Percentiles rank a stretch among this genome's conserved stretches.
Evolutionary conservation across 1,284 basidiomycete species (phyloP).

Genomic region (Rhizoctonia solani): DNA sequence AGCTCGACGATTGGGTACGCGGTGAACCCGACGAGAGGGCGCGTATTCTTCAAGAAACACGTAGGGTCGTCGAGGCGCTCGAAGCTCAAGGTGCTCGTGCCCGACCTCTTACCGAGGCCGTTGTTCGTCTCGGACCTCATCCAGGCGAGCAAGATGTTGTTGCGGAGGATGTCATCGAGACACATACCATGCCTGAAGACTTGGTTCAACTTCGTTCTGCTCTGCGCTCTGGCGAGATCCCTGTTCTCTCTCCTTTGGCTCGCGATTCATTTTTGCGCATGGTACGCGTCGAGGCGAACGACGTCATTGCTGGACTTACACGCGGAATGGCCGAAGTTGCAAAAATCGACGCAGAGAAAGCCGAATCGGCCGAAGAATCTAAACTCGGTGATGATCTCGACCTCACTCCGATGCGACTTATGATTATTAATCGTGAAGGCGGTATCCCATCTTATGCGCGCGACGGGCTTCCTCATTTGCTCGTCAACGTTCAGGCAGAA

Average conservation of each 20-base stretch:
- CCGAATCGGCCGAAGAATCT: not conserved
- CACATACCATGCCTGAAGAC: slow-evolving; percentile 75
- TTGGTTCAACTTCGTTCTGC: slow-evolving; percentile 85
- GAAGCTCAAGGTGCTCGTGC: slow-evolving; percentile 84
- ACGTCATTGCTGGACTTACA: slow-evolving; percentile 86
- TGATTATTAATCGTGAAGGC: slow-evolving; percentile 97
- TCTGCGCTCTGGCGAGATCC: slow-evolving; percentile 90
- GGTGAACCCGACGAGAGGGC: slow-evolving; percentile 68
- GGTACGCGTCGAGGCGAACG: slow-evolving; percentile 85
- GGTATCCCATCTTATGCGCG: slow-evolving; percentile 98
- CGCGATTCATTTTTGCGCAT: slow-evolving; percentile 89
- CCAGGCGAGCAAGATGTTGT: slow-evolving; percentile 45
- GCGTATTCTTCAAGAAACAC: slow-evolving; percentile 68
- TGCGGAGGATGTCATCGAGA: slow-evolving; percentile 24
- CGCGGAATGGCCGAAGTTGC: slow-evolving; percentile 71
- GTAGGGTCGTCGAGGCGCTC: slow-evolving; percentile 82
- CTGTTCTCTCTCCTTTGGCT: slow-evolving; percentile 93
- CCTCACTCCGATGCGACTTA: slow-evolving; percentile 88
- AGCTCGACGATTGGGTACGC: slow-evolving; percentile 76
- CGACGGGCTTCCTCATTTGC: slow-evolving; percentile 89
- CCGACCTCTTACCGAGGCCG: slow-evolving; percentile 84
- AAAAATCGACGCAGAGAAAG: slow-evolving; percentile 40
- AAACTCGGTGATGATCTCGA: slow-evolving; percentile 58
- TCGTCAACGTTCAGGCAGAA: slow-evolving; percentile 93
- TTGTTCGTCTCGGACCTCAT: slow-evolving; percentile 80